These are phyloP conservation scores for Botrytis aclada DNA, from an alignment of 2,329 filamentous ascomycete species.

Conservation along the genomic window DNA sequence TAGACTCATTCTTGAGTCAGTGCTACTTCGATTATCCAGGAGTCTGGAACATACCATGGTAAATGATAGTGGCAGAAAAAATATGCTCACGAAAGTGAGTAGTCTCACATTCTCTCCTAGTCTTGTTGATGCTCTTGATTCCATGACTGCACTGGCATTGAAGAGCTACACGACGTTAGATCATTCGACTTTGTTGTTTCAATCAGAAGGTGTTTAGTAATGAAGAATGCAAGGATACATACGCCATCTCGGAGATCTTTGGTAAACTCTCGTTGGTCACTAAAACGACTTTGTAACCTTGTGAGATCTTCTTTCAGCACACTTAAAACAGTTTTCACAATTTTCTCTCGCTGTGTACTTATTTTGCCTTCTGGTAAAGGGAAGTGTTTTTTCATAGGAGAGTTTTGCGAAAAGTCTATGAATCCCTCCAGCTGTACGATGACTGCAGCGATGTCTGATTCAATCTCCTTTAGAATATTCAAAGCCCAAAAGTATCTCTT, in stretches of 20 bases:
- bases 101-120: not conserved
- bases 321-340: fast-evolving
- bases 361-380: not conserved
- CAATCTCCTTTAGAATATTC: not conserved
- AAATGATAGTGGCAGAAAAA: not conserved
- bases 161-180: not conserved
- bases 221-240: fast-evolving
- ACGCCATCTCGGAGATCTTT: not conserved
- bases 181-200: too few relatives aligned
- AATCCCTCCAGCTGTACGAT: not conserved
- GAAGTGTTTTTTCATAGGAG: fast-evolving
- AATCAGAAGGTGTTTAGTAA: too few relatives aligned
- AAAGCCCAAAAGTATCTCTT: not conserved
- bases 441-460: not conserved
- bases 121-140: not conserved
- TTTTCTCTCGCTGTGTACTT: not conserved
- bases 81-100: not conserved
- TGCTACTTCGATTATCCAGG: fast-evolving
- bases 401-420: not conserved
- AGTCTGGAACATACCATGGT: not conserved
- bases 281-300: not conserved
- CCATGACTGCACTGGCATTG: not conserved
- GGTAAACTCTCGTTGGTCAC: not conserved
- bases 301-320: not conserved
- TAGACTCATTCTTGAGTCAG: not conserved